phyloP scores from a whole-genome alignment of 140 eudicot species.

The Anethum foeniculum region DNA sequence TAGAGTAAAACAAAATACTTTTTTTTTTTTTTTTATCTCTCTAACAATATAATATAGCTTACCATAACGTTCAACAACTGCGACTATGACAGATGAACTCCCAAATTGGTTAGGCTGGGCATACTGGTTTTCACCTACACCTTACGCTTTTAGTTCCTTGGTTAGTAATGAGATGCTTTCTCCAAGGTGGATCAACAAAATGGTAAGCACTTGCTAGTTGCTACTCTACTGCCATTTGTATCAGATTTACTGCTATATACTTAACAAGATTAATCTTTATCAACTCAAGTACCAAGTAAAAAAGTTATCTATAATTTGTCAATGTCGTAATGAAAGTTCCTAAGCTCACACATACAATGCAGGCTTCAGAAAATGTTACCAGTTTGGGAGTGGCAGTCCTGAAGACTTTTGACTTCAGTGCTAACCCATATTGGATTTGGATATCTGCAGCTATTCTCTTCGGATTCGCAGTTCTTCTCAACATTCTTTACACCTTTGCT shows the following conservation, averaged over 20 bases:
- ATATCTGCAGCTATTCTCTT: conserved; percentile 36
- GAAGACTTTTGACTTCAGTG: conserved; percentile 23
- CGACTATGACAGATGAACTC: conserved; percentile 20
- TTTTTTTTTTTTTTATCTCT: background rate
- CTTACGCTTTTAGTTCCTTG: conserved; percentile 62
- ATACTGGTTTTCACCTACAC: conserved; percentile 73
- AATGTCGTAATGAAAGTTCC: background rate
- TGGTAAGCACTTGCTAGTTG: conserved; percentile 24
- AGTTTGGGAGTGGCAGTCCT: conserved; percentile 33
- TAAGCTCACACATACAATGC: conserved; percentile 1
- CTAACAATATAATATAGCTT: too few relatives aligned
- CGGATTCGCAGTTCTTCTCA: conserved; percentile 49
- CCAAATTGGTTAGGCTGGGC: conserved; percentile 84
- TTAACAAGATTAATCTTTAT: background rate
- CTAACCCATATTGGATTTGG: conserved; percentile 38
- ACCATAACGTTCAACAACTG: background rate
- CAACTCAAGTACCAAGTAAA: background rate
- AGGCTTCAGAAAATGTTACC: conserved; percentile 35
- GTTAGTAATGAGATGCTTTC: conserved; percentile 67
- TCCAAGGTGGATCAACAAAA: conserved; percentile 71
- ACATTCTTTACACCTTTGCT: conserved; percentile 43
- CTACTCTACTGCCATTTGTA: background rate
- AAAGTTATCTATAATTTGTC: background rate
- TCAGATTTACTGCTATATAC: background rate
- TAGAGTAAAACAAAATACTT: background rate